A percentile compares a stretch with the other conserved stretches of the same genome.
These are phyloP conservation scores for Planoprotostelium fungivorum DNA, from an alignment of 78 protist genomes.

Conservation along the genomic window DNA sequence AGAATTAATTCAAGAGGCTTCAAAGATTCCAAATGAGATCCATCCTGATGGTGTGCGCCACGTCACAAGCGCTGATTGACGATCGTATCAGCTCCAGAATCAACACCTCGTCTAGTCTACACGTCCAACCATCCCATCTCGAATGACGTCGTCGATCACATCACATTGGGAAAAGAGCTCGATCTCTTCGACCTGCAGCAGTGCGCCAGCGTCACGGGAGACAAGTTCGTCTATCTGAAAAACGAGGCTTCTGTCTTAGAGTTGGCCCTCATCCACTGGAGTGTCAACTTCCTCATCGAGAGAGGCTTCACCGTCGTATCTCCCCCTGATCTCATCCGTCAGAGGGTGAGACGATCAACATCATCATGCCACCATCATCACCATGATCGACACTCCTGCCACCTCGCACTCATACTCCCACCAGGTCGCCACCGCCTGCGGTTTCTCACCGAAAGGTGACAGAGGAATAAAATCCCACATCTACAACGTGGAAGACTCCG, in stretches of 20 bases:
- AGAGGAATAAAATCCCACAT: slow-evolving; percentile 9
- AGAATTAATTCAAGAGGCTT: neutral
- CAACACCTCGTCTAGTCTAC: neutral
- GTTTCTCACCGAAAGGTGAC: slow-evolving; percentile 61
- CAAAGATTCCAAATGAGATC: neutral
- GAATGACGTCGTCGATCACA: neutral
- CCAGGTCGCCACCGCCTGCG: slow-evolving; percentile 61
- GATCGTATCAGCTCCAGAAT: neutral
- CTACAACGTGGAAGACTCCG: slow-evolving; percentile 17
- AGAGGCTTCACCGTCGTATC: neutral
- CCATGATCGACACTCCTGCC: neutral
- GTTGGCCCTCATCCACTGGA: neutral
- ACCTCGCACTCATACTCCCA: neutral
- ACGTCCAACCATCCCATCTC: neutral
- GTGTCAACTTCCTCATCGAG: neutral
- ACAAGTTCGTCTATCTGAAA: neutral
- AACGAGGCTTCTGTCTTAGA: neutral
- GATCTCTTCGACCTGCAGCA: neutral
- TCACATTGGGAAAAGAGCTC: neutral
- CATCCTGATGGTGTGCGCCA: neutral
- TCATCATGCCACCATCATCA: too few species aligned
- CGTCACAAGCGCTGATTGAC: neutral
- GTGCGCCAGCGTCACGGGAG: neutral
- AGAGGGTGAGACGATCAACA: neutral
- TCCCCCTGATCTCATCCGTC: neutral